These are phyloP conservation scores for Candida bentonensis DNA, from an alignment of 805 yeast species.

Conservation along the genomic window DNA sequence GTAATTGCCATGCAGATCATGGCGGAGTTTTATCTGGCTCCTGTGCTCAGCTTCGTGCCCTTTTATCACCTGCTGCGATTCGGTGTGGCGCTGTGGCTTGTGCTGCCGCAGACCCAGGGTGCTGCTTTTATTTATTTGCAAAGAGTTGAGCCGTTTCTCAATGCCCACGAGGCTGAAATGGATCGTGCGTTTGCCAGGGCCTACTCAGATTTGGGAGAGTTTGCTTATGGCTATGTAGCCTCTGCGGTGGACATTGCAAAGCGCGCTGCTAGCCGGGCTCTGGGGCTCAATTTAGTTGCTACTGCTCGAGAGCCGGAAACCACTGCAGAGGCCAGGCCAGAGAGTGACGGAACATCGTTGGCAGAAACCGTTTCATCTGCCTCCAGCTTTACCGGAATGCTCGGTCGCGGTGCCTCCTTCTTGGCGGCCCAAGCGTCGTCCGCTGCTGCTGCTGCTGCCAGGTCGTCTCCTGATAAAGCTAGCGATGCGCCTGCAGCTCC, in stretches of 20 bases:
- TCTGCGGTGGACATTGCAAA: not conserved
- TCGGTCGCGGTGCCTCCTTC: not conserved
- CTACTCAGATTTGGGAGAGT: slow-evolving; percentile 1
- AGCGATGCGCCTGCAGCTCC: not conserved
- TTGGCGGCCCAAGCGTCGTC: not conserved
- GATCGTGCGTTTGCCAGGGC: slow-evolving; percentile 18
- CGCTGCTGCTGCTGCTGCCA: not conserved
- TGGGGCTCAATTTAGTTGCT: not conserved
- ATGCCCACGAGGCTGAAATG: slow-evolving; percentile 21
- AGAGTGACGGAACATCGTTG: not conserved
- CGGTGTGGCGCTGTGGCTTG: slow-evolving; percentile 44
- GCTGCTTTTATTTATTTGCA: slow-evolving; percentile 27
- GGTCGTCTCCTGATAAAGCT: not conserved
- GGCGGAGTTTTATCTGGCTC: slow-evolving; percentile 28
- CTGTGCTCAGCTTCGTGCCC: slow-evolving; percentile 39
- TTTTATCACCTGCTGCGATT: slow-evolving; percentile 37
- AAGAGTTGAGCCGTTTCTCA: slow-evolving; percentile 27
- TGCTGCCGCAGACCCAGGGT: slow-evolving; percentile 37
- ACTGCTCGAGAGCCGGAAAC: not conserved
- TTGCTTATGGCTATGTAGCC: not conserved
- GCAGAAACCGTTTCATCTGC: not conserved
- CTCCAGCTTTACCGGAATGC: not conserved
- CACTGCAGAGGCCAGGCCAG: slow-evolving; percentile 1
- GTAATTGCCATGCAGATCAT: slow-evolving; percentile 32
- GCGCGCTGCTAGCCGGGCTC: not conserved